Conservation (phyloP, 1,284 basidiomycete species). For the Ganoderma lucidum region DNA sequence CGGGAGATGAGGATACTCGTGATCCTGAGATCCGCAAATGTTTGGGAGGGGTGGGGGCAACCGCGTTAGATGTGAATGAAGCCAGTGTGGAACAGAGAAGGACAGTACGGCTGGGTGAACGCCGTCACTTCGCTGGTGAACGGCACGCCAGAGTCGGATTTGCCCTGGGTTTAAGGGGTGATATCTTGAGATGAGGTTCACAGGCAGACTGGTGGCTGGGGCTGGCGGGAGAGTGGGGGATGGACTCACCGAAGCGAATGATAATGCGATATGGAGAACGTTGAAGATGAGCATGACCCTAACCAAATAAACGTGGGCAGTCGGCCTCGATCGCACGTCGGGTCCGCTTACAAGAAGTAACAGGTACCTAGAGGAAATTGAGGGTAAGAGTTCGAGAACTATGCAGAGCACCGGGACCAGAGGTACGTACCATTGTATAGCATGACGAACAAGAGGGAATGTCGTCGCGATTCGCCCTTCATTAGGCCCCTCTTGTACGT, state of each 20-base stretch:
- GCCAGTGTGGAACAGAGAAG: neutral
- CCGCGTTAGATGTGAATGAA: neutral
- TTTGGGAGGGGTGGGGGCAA: too few relatives aligned
- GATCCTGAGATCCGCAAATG: neutral
- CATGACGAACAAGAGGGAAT: conserved; percentile 1
- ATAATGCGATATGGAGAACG: neutral
- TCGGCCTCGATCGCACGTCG: neutral
- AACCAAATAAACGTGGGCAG: neutral
- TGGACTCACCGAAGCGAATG: neutral
- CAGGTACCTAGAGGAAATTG: neutral
- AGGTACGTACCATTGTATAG: neutral
- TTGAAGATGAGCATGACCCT: conserved; percentile 1
- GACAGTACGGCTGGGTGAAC: conserved; percentile 1
- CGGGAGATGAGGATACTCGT: conserved; percentile 1
- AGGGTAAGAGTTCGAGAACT: neutral
- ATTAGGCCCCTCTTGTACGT: neutral
- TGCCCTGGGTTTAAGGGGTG: neutral
- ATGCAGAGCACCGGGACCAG: neutral
- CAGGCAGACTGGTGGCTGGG: neutral
- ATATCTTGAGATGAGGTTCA: neutral
- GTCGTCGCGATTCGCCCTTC: neutral
- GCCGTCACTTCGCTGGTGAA: neutral
- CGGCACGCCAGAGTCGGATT: neutral
- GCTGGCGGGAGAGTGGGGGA: too few relatives aligned
- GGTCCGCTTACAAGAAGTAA: neutral